These are phyloP conservation scores for Hyaloscypha hepaticicola DNA, from an alignment of 495 filamentous ascomycete species.

Conservation along the genomic window DNA sequence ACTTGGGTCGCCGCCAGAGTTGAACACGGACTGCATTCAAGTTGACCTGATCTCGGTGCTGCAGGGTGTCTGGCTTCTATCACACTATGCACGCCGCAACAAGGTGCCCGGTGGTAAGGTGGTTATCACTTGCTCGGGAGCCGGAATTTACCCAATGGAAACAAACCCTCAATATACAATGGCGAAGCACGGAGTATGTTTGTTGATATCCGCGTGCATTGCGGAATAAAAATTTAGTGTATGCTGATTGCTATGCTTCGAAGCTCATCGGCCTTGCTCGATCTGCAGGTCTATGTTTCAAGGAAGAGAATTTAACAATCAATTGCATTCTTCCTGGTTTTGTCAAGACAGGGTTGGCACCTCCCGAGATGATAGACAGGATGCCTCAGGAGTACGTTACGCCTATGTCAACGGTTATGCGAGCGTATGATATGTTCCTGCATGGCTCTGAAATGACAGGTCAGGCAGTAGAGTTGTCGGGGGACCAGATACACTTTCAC, in stretches of 20 bases:
- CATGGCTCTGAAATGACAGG: background rate
- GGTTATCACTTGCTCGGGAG: conserved; percentile 34
- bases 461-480: background rate
- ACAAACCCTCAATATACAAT: background rate
- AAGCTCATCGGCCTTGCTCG: background rate
- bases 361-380: conserved; percentile 34
- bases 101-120: conserved; percentile 21
- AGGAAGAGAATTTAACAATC: conserved; percentile 35
- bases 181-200: background rate
- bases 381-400: conserved; percentile 41
- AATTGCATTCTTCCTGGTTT: conserved; percentile 42
- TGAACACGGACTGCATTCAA: background rate
- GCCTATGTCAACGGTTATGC: conserved; percentile 39
- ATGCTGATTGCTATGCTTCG: too few species aligned
- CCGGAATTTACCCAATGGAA: conserved; percentile 14
- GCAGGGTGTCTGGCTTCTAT: conserved; percentile 46
- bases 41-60: conserved; percentile 17
- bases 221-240: too few species aligned
- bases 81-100: conserved; percentile 41
- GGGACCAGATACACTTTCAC: too few species aligned
- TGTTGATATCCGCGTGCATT: too few species aligned
- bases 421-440: conserved; percentile 29
- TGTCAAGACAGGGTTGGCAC: conserved; percentile 37
- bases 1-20: background rate
- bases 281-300: background rate